Base-by-base conservation (phyloP, 352 stramenopile genomes). In the Pythium dissimile region DNA sequence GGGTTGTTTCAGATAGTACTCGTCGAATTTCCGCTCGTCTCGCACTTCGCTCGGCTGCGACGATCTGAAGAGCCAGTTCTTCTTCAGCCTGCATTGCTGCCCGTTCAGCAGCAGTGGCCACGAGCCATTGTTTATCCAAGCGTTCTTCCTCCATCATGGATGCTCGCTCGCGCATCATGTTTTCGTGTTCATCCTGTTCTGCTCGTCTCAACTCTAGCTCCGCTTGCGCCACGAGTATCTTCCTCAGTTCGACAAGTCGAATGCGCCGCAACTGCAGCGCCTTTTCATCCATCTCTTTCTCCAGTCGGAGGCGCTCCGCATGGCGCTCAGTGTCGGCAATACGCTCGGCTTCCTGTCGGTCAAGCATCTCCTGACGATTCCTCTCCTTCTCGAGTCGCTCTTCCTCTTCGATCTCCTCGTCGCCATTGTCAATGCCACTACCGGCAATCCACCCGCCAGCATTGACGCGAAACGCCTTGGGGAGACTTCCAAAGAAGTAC, bases 381-480 rank as follows among this genome's bases (percentile, higher is more conserved):
- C 66, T 71, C 48, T 91, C 80, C 6, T 60, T 76, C 42, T 84
- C 76, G 1, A 89, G 46, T 2, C 69, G 64, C 49, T 91, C 78
- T 61, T 86, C 73, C 57, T 89, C 79, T 49, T 91, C 81, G 16
- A 75, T 61, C 48, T 89, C 81, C 67, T 91, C 81, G 26, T 91
- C 81, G 6, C 78, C 78, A 21, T 91, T 91, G 21, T 91, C 71
- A 8, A 88, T 52, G 1, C 78, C 80, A 59, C 77, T 88, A 30
- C 80, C 78, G 38, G 68, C 65, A 4, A 67, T 18, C 80, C 78
- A 91, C 1, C 71, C 67, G 39, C 66, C 75, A 6, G 72, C 55
- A 28, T 72, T 69, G 30, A 83, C 62, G 37, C 65, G 72, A 34
- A 80, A 80, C 12, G 67, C 63, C 16, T 54, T 44, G 5, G 77